Percentiles rank a stretch among this genome's conserved stretches.
These are phyloP conservation scores for Fomitopsis pulvina DNA, from an alignment of 768 basidiomycete genomes.

Conservation along the genomic window DNA sequence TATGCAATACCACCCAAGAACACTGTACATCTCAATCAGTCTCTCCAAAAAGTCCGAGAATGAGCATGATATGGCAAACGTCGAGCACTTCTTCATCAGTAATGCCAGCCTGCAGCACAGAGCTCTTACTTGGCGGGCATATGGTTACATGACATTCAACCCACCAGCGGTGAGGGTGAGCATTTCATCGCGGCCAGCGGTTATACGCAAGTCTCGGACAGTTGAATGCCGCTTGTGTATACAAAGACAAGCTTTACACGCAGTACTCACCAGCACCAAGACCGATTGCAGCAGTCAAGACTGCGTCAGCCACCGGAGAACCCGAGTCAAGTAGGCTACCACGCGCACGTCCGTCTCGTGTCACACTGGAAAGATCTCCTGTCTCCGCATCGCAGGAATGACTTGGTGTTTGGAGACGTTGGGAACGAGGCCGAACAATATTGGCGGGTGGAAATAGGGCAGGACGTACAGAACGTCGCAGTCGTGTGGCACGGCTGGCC, in stretches of 20 bases:
- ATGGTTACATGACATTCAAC: too few relatives aligned
- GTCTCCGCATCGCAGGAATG: too few relatives aligned
- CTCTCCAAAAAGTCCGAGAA: neutral
- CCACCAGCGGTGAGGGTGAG: too few relatives aligned
- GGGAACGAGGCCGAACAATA: neutral
- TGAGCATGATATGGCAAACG: neutral
- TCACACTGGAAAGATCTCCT: too few relatives aligned
- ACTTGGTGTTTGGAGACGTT: too few relatives aligned
- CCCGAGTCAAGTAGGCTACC: slow-evolving; percentile 11
- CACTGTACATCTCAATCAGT: slow-evolving; percentile 27
- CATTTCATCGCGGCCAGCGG: too few relatives aligned
- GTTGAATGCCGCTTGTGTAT: too few relatives aligned
- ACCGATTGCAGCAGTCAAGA: slow-evolving; percentile 55
- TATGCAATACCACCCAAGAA: slow-evolving; percentile 71
- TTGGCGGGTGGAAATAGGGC: neutral
- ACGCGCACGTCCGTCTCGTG: too few relatives aligned
- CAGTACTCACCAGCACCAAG: slow-evolving; percentile 52
- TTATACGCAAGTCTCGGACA: too few relatives aligned
- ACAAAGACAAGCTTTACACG: too few relatives aligned
- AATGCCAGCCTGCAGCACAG: neutral
- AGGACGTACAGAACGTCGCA: too few relatives aligned
- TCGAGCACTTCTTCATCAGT: neutral
- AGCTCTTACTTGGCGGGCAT: neutral
- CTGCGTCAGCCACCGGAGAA: slow-evolving; percentile 36
- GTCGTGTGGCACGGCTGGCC: too few relatives aligned